Evolutionary conservation across 805 yeast genomes (phyloP).

Genomic region (Lachancea thermotolerans): DNA sequence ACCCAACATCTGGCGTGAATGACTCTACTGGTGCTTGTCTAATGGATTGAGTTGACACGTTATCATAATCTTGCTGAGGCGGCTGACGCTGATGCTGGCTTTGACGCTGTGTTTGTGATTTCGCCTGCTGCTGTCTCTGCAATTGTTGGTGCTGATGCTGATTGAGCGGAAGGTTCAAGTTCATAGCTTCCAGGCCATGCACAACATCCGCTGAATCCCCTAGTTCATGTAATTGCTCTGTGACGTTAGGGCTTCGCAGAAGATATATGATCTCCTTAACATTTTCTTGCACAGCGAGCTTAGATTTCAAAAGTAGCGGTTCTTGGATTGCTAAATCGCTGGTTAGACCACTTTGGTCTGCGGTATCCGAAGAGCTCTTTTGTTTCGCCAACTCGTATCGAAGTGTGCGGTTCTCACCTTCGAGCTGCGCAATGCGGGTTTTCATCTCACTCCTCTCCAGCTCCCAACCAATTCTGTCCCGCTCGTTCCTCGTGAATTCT

Average conservation of each 20-base stretch:
- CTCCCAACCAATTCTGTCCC: conserved; percentile 54
- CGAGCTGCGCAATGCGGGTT: conserved; percentile 42
- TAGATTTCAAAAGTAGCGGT: conserved; percentile 19
- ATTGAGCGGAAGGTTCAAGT: conserved; percentile 7
- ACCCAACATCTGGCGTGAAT: neutral
- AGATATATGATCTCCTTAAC: conserved; percentile 31
- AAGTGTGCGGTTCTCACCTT: conserved; percentile 44
- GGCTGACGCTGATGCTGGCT: neutral
- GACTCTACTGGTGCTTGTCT: neutral
- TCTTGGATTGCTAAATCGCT: conserved; percentile 5
- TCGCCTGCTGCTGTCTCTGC: neutral
- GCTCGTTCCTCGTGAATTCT: conserved; percentile 56
- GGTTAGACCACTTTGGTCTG: neutral
- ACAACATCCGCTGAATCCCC: conserved; percentile 18
- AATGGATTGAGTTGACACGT: neutral
- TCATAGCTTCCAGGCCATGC: conserved; percentile 23
- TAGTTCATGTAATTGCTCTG: conserved; percentile 20
- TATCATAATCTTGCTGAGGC: neutral
- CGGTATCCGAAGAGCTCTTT: neutral
- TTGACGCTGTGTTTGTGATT: too few species aligned
- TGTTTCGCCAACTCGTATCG: conserved; percentile 16
- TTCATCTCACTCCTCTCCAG: conserved; percentile 56
- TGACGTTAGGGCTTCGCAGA: conserved; percentile 26
- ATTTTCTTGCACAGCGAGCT: conserved; percentile 27
- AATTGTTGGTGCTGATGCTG: neutral